A percentile compares a stretch with the other conserved stretches of the same genome.
These are phyloP conservation scores for Hypholoma sublateritium DNA, from an alignment of 768 basidiomycete species.

Conservation along the genomic window DNA sequence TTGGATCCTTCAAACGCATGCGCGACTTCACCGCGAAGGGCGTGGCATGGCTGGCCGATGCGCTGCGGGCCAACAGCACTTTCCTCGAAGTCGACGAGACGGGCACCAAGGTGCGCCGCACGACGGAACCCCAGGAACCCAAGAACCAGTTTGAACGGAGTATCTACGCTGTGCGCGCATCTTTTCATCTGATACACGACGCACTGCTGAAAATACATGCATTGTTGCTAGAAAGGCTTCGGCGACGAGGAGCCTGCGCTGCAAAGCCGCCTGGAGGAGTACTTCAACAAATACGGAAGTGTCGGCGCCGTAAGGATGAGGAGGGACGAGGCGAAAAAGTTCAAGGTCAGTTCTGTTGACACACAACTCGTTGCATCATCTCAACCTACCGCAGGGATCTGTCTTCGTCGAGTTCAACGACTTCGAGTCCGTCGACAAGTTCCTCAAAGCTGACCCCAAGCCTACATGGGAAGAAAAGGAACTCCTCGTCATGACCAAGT, in stretches of 20 bases:
- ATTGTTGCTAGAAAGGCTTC: conserved; percentile 78
- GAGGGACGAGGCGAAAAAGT: conserved; percentile 77
- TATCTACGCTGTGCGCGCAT: conserved; percentile 77
- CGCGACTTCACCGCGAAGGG: conserved; percentile 63
- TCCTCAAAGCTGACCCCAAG: conserved; percentile 80
- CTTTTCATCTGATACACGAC: not conserved
- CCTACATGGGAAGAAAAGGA: conserved; percentile 77
- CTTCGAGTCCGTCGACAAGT: conserved; percentile 63
- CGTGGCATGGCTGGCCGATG: conserved; percentile 65
- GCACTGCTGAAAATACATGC: not conserved
- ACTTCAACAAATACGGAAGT: conserved; percentile 75
- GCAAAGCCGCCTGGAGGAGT: conserved; percentile 75
- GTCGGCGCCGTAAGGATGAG: conserved; percentile 88
- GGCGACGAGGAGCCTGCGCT: conserved; percentile 61
- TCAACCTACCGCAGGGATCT: conserved; percentile 56
- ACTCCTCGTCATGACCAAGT: conserved; percentile 89
- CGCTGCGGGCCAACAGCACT: conserved; percentile 48
- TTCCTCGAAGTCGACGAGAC: conserved; percentile 75
- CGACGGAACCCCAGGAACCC: conserved; percentile 73
- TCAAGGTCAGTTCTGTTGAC: conserved; percentile 63
- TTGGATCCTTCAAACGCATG: conserved; percentile 97
- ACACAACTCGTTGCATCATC: not conserved
- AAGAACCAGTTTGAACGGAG: conserved; percentile 81
- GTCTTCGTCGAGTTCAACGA: conserved; percentile 91
- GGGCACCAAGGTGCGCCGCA: conserved; percentile 71